These are phyloP conservation scores for Colletotrichum chrysophilum DNA, from an alignment of 2,329 filamentous ascomycete species.

Conservation along the genomic window DNA sequence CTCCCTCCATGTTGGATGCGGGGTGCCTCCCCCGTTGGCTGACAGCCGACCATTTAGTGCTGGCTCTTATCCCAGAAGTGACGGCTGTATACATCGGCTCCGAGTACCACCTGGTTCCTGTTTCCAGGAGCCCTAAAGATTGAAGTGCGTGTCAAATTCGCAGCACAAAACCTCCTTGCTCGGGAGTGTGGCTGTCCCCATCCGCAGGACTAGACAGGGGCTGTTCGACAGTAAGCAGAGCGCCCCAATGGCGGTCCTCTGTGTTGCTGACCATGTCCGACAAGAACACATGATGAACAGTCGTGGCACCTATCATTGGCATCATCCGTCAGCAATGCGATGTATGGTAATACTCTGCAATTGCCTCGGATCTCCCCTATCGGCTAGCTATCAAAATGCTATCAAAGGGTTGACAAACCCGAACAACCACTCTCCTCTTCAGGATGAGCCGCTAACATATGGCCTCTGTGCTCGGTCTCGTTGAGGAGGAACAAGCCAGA, in stretches of 20 bases:
- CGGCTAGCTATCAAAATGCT: background rate
- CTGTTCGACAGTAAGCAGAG: conserved; percentile 4
- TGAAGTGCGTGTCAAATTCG: background rate
- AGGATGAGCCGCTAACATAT: background rate
- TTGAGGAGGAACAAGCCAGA: background rate
- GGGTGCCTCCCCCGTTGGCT: background rate
- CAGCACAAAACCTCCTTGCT: background rate
- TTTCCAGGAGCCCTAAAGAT: background rate
- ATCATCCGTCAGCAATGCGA: background rate
- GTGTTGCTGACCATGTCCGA: conserved; percentile 11
- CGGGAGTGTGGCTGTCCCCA: background rate
- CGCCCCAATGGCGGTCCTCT: background rate
- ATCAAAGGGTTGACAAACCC: background rate
- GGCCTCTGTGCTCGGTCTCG: background rate
- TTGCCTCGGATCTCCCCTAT: background rate
- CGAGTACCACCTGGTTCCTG: background rate
- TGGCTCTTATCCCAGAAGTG: background rate
- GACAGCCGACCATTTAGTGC: background rate
- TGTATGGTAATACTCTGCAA: background rate
- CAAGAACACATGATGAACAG: background rate
- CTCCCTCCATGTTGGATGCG: background rate
- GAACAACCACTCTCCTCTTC: background rate
- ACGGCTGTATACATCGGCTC: background rate
- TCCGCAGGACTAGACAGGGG: background rate
- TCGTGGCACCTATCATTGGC: conserved; percentile 16